Evolutionary conservation across 2,329 filamentous ascomycete genomes (phyloP).

Genomic region (Penicillium crustosum): DNA sequence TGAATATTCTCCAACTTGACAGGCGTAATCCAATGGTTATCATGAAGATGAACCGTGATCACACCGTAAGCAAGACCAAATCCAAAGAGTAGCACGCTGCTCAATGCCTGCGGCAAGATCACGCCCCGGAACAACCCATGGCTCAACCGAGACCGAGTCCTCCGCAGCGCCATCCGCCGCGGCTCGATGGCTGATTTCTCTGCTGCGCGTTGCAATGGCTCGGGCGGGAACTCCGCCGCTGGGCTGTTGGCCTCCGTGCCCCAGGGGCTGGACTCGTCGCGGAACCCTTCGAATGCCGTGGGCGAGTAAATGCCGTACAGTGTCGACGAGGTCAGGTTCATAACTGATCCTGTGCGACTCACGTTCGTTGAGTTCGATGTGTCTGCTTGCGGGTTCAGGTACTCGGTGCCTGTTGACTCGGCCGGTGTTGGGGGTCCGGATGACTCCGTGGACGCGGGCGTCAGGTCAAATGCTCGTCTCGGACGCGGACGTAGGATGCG

Average conservation of each 20-base stretch:
- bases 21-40: slow-evolving; percentile 61
- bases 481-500: slow-evolving; percentile 68
- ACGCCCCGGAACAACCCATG: slow-evolving; percentile 43
- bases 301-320: slow-evolving; percentile 87
- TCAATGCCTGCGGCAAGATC: slow-evolving; percentile 56
- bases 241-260: slow-evolving; percentile 75
- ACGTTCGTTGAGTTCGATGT: slow-evolving; percentile 44
- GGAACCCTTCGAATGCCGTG: slow-evolving; percentile 56
- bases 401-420: slow-evolving; percentile 37
- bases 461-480: slow-evolving; percentile 67
- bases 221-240: slow-evolving; percentile 40
- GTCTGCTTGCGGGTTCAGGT: slow-evolving; percentile 35
- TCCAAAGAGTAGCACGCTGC: slow-evolving; percentile 67
- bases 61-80: slow-evolving; percentile 82
- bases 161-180: slow-evolving; percentile 30
- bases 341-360: slow-evolving; percentile 71
- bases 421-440: slow-evolving; percentile 44
- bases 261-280: slow-evolving; percentile 70
- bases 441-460: slow-evolving; percentile 47
- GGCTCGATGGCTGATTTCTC: slow-evolving; percentile 38
- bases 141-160: slow-evolving; percentile 38
- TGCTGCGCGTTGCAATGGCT: slow-evolving; percentile 29
- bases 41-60: slow-evolving; percentile 76
- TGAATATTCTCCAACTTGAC: slow-evolving; percentile 61
- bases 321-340: slow-evolving; percentile 86